A percentile compares a stretch with the other conserved stretches of the same genome.
These are phyloP conservation scores for Candida namnaoensis DNA, from an alignment of 805 yeast genomes.

Conservation along the genomic window DNA sequence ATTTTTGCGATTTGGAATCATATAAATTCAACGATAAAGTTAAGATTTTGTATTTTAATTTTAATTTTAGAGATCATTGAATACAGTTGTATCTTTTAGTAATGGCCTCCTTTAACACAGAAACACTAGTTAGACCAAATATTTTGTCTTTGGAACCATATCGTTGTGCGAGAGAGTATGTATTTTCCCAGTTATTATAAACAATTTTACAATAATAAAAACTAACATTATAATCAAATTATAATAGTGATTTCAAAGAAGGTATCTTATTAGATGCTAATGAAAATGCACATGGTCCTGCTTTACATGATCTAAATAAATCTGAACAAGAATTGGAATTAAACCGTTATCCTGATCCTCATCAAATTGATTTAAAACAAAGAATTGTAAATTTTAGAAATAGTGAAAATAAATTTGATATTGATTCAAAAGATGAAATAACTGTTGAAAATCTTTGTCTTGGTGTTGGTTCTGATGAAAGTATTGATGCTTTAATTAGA, in stretches of 20 bases:
- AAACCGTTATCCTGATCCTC: slow-evolving; percentile 96
- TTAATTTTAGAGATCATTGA: too few species aligned
- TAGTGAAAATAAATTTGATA: slow-evolving; percentile 22
- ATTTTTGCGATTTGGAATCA: too few species aligned
- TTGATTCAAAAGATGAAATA: slow-evolving; percentile 24
- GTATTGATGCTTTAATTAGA: slow-evolving; percentile 82
- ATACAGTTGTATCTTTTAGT: background rate
- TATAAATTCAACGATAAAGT: too few species aligned
- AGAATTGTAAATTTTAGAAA: slow-evolving; percentile 70
- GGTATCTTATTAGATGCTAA: slow-evolving; percentile 93
- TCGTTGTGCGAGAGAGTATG: slow-evolving; percentile 85
- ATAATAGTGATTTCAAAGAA: slow-evolving; percentile 58
- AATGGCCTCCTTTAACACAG: slow-evolving; percentile 40
- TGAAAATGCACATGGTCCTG: slow-evolving; percentile 91
- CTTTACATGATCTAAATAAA: slow-evolving; percentile 36
- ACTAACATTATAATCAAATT: background rate
- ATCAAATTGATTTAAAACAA: slow-evolving; percentile 69
- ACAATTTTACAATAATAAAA: background rate
- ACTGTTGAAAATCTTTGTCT: slow-evolving; percentile 68
- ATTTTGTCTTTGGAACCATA: slow-evolving; percentile 80
- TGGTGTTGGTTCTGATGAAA: slow-evolving; percentile 97
- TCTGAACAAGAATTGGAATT: slow-evolving; percentile 47
- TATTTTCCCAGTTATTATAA: background rate
- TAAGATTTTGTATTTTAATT: too few species aligned
- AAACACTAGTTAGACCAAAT: slow-evolving; percentile 72